Evolutionary conservation across 208 protist genomes (phyloP), one percentile per base, ranked within the genome.

Genomic region (Vickermania spadyakhi): DNA sequence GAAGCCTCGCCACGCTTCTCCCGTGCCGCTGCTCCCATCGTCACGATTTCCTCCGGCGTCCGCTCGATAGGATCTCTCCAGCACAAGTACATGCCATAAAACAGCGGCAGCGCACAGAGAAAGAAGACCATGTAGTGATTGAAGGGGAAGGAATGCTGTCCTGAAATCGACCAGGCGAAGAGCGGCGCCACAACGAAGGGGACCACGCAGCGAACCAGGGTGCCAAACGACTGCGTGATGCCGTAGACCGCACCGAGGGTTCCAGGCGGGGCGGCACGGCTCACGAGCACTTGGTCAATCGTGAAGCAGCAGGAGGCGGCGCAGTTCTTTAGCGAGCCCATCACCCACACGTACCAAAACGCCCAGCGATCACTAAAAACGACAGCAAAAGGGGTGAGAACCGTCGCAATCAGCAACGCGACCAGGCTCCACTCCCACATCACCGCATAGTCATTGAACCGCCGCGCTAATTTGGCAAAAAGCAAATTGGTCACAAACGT

Each of bases 71-170:
- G 36, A 18, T 45, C 18, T n/a, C 7, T 18, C 36, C 36, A 75
- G 11, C 63, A 76, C 28, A 65, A 18, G 52, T 60, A 23, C 25
- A 68, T 67, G 49, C 65, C 66, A 3, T 68, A 36, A 23, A 84
- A 58, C 51, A 84, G 60, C 0, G 78, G 78, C 41, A 82, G 14
- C 28, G 31, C 72, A 11, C 73, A 70, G 1, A 86, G 29, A 62
- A 63, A 81, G 52, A 86, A 86, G 2, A 74, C 73, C 56, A 83
- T 72, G 50, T 75, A 60, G 31, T 76, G 68, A 61, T 83, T 81
- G 56, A 80, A 81, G 1, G 80, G 80, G 52, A 81, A 80, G 1
- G 53, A 18, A 21, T 70, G 60, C 28, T 56, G 23, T 29, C 64
- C 60, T 5, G 36, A 29, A 7, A 79, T 41, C 11, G 71, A 76